Evolutionary conservation across 23 red algal species (phyloP), one percentile per base, ranked within the genome.

Genomic region (Gracilariopsis chorda): DNA sequence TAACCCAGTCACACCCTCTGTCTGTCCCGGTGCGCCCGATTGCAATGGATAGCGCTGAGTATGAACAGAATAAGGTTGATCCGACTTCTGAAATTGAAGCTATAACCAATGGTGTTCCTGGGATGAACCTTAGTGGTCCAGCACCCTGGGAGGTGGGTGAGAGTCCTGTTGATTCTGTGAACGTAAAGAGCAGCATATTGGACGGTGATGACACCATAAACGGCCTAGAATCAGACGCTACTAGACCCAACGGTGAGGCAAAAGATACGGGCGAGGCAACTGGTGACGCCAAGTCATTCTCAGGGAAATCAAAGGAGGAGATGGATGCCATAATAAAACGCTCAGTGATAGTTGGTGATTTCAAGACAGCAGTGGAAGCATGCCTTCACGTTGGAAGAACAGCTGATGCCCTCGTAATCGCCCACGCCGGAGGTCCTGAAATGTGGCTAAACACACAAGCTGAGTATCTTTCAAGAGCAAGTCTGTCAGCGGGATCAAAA

Each of bases 321-420:
- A 81, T 94, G 35, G 92, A 94, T 21, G 48, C 30, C 28, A 43
- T 88, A 1, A 81, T 94, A 17, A 83, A 69, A n/a, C 51, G 60
- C 9, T 78, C 83, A 55, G 84, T 94, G 24, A 81, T 89, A 25
- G 83, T 94, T 32, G 92, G 92, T 30, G 92, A 94, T 44, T 94
- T 94, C 43, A 63, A 86, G 49, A 57, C 83, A 60, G 92, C 92
- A 1, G 92, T 94, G 37, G 92, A 94, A 41, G 83, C 84, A 20
- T 87, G 92, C 29, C 53, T 94, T 39, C 51, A 82, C 34, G 78
- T 72, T 28, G 85, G 78, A 27, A 87, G 79, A 13, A 30, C 82
- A 34, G 92, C 96, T 24, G 96, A 98, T 80, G 96, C 96, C 1
- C 55, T 98, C 47, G 46, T 98, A 21, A 79, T 98, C 48, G 92